A percentile compares a stretch with the other conserved stretches of the same genome.
phyloP scores from a whole-genome alignment of 306 rosid genomes.

The Vicia faba region DNA sequence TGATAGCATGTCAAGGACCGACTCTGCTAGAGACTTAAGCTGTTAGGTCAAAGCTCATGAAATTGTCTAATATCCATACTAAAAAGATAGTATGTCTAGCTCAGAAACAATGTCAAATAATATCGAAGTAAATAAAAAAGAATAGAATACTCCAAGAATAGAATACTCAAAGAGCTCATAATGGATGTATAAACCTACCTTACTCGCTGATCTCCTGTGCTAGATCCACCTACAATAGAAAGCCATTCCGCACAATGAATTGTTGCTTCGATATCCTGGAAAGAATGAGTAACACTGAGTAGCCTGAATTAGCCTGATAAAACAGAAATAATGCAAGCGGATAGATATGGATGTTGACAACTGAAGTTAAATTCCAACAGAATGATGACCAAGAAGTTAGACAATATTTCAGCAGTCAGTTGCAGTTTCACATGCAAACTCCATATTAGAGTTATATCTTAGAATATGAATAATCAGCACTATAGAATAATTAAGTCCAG shows the following conservation, averaged over 20 bases:
- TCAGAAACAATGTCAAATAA: slow-evolving; percentile 24
- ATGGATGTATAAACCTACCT: slow-evolving; percentile 53
- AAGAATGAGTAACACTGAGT: slow-evolving; percentile 46
- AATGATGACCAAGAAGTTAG: slow-evolving; percentile 12
- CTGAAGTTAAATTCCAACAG: slow-evolving; percentile 17
- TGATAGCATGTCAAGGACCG: too few relatives aligned
- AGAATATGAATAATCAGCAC: too few relatives aligned
- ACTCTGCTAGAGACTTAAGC: slow-evolving; percentile 14
- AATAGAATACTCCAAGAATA: slow-evolving; percentile 15
- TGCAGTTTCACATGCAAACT: slow-evolving; percentile 7
- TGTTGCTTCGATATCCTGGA: slow-evolving; percentile 97
- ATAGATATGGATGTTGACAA: slow-evolving; percentile 30
- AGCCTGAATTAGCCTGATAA: slow-evolving; percentile 48
- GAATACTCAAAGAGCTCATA: slow-evolving; percentile 17
- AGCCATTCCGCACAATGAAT: slow-evolving; percentile 99
- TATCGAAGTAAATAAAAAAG: slow-evolving; percentile 22
- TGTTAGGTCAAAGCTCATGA: slow-evolving; percentile 5
- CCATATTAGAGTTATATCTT: too few relatives aligned
- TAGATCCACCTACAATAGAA: slow-evolving; percentile 95
- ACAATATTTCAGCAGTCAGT: slow-evolving; percentile 27
- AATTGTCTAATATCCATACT: slow-evolving; percentile 9
- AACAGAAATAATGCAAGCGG: slow-evolving; percentile 39
- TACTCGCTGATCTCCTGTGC: slow-evolving; percentile 83
- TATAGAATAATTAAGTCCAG: too few relatives aligned
- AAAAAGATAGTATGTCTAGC: slow-evolving; percentile 13